Evolutionary conservation across 2,329 filamentous ascomycete genomes (phyloP), one percentile per base, ranked within the genome.

Genomic region (Cadophora luteo-olivacea): DNA sequence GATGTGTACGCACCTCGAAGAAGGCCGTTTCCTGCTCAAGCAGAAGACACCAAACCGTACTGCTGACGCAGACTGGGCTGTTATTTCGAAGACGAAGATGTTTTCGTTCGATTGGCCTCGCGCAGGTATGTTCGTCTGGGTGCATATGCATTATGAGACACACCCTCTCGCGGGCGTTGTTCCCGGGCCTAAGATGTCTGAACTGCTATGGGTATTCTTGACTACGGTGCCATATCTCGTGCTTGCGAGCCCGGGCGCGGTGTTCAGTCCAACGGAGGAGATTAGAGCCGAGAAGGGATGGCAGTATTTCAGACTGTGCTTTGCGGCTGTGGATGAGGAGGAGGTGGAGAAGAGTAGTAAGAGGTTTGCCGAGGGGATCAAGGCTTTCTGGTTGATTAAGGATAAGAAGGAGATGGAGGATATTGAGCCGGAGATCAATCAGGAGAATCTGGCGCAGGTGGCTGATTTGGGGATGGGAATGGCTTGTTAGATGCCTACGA

Each of bases 61-160:
- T 45, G 89, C 90, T n/a, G 84, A 86, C 60, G 81, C 86, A 51
- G 91, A 92, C 68, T 96, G 92, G 90, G 87, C 90, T 68, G 86
- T 94, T 68, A 85, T 97, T 58, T 89, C 90, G 75, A 94, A 92
- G 80, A 91, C 87, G 0, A 84, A 86, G 69, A 86, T 97, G 73
- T 92, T 90, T 79, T 87, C 89, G 57, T 97, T 97, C 77, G 81
- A 86, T 73, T 93, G 92, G 85, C 94, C 94, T 0, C 87, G 91
- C 33, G 94, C 90, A 45, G 94, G 94, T 77, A 97, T 97, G 94
- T 97, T 97, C 79, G 80, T 97, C 66, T 97, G 94, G 94, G 75
- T 97, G 3, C 85, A 87, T 66, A 81, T 96, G 69, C 85, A 89
- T 77, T 91, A 94, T 74, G 86, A 91, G 65, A 82, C 84, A 1